These are phyloP conservation scores for Cercospora sp. DNA, from an alignment of 2,329 filamentous ascomycete genomes.

Conservation along the genomic window DNA sequence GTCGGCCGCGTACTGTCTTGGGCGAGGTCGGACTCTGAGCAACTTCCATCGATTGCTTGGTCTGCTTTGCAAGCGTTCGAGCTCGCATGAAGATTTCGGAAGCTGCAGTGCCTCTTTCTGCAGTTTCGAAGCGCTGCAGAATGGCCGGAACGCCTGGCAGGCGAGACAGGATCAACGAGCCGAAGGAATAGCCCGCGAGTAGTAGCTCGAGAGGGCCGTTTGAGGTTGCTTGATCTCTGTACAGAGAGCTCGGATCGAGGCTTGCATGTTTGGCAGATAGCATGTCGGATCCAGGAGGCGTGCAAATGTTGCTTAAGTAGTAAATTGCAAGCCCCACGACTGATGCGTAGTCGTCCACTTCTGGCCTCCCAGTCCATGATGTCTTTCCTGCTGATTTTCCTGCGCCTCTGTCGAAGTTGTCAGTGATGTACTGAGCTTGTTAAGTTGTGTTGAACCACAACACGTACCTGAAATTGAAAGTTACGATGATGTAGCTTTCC, in stretches of 20 bases:
- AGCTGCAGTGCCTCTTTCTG: constrained; percentile 57
- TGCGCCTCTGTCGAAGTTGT: constrained; percentile 63
- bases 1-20: neutral
- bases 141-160: constrained; percentile 63
- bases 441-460: neutral
- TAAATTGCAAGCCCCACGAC: constrained; percentile 76
- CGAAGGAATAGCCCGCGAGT: constrained; percentile 85
- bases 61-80: constrained; percentile 64
- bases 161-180: constrained; percentile 74
- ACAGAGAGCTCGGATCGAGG: neutral
- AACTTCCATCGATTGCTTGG: constrained; percentile 45
- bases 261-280: constrained; percentile 1
- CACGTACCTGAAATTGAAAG: constrained; percentile 84
- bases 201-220: constrained; percentile 45
- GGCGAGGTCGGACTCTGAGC: neutral
- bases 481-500: constrained; percentile 72
- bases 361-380: constrained; percentile 82
- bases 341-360: constrained; percentile 78
- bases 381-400: constrained; percentile 72
- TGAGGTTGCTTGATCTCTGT: neutral
- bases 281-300: constrained; percentile 1
- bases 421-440: constrained; percentile 11
- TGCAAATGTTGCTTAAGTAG: constrained; percentile 63
- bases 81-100: constrained; percentile 72
- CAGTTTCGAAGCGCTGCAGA: constrained; percentile 58